Conservation (phyloP, 495 filamentous ascomycete genomes). For the Penicillium maclennaniae region DNA sequence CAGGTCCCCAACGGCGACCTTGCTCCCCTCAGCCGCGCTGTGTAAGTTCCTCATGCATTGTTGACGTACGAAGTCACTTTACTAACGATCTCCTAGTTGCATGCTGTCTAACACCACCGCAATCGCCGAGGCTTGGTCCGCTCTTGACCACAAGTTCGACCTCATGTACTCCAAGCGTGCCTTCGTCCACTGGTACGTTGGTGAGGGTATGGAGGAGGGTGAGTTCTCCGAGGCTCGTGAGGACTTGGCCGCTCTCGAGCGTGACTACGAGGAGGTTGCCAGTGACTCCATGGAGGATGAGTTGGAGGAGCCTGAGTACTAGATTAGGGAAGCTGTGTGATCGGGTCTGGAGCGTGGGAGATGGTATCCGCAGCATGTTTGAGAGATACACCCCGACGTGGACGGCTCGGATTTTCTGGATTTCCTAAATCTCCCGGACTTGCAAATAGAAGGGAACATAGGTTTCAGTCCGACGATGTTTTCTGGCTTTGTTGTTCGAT, state of each 20-base stretch:
- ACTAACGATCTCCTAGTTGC: conserved; percentile 56
- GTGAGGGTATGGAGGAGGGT: conserved; percentile 99
- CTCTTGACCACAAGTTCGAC: conserved; percentile 97
- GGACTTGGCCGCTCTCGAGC: conserved; percentile 94
- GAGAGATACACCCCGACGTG: conserved; percentile 26
- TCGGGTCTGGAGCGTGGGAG: conserved; percentile 16
- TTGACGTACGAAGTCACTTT: neutral
- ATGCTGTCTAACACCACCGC: conserved; percentile 99
- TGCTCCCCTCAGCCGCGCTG: conserved; percentile 94
- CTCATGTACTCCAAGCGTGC: conserved; percentile 99
- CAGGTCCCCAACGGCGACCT: conserved; percentile 94
- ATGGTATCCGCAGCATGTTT: conserved; percentile 23
- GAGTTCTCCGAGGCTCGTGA: conserved; percentile 99
- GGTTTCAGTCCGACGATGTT: conserved; percentile 41
- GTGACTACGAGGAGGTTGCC: conserved; percentile 98
- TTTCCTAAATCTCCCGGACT: conserved; percentile 28
- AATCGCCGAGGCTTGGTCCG: conserved; percentile 97
- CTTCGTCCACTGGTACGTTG: conserved; percentile 99
- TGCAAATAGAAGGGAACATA: conserved; percentile 47
- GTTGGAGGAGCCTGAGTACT: conserved; percentile 92
- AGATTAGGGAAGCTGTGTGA: conserved; percentile 40
- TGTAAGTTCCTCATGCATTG: conserved; percentile 53
- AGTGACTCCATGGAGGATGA: conserved; percentile 91
- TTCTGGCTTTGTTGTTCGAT: conserved; percentile 43
- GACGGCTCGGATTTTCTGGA: conserved; percentile 22